Evolutionary conservation across 768 basidiomycete genomes (phyloP).

Genomic region (Cubamyces sp.): DNA sequence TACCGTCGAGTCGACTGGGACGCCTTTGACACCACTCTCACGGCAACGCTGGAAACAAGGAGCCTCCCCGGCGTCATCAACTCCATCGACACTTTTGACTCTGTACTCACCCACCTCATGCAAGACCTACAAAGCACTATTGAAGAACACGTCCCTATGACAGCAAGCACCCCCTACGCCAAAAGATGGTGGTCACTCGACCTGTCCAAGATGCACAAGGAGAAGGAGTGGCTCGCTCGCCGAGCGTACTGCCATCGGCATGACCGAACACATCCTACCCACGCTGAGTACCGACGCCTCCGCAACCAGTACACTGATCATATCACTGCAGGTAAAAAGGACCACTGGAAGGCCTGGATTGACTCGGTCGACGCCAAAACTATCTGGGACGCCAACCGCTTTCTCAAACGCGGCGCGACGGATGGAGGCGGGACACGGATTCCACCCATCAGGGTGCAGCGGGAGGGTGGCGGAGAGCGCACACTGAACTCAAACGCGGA

Average conservation of each 20-base stretch:
- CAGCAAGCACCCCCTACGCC: slow-evolving; percentile 26
- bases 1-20: slow-evolving; percentile 40
- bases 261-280: slow-evolving; percentile 16
- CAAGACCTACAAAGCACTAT: slow-evolving; percentile 28
- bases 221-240: slow-evolving; percentile 24
- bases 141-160: slow-evolving; percentile 24
- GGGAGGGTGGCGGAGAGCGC: neutral
- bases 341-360: slow-evolving; percentile 34
- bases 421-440: slow-evolving; percentile 28
- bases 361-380: slow-evolving; percentile 15
- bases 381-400: slow-evolving; percentile 30
- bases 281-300: slow-evolving; percentile 21
- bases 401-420: neutral
- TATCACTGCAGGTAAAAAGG: slow-evolving; percentile 27
- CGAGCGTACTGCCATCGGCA: slow-evolving; percentile 13
- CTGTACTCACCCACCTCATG: slow-evolving; percentile 2
- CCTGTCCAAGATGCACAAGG: slow-evolving; percentile 28
- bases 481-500: slow-evolving; percentile 11
- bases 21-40: slow-evolving; percentile 32
- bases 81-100: slow-evolving; percentile 18
- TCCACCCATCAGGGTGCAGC: slow-evolving; percentile 18
- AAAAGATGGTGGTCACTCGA: slow-evolving; percentile 42
- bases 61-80: neutral
- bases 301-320: slow-evolving; percentile 22
- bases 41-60: neutral